Evolutionary conservation across 2,329 filamentous ascomycete genomes (phyloP).

Genomic region (Cladosporium sp.): DNA sequence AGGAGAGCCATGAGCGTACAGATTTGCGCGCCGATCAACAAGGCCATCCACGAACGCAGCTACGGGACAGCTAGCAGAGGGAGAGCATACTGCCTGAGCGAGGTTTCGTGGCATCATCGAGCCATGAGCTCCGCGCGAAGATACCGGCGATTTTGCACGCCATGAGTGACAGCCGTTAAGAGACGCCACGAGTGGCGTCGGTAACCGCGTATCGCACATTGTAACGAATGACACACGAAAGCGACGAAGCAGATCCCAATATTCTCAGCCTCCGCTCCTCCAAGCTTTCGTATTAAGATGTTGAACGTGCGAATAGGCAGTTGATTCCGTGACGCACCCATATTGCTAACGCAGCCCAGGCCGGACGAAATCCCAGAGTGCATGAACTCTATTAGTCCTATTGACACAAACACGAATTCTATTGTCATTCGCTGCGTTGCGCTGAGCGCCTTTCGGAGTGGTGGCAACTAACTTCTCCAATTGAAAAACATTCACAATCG

Average conservation of each 20-base stretch:
- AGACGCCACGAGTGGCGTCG: not conserved
- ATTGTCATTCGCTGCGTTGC: not conserved
- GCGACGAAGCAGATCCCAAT: not conserved
- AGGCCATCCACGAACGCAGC: not conserved
- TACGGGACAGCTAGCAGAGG: not conserved
- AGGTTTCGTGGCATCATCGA: not conserved
- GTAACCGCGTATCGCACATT: not conserved
- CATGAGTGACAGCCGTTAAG: not conserved
- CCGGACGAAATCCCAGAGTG: not conserved
- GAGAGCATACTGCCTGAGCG: not conserved
- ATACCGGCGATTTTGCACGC: not conserved
- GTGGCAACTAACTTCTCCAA: not conserved
- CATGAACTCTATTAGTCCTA: not conserved
- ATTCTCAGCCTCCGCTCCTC: not conserved
- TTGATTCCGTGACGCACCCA: not conserved
- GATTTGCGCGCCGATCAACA: not conserved
- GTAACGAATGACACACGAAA: not conserved
- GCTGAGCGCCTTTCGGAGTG: not conserved
- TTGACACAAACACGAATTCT: not conserved
- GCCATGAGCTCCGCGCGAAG: not conserved
- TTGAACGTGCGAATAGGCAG: not conserved
- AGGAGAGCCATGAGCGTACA: not conserved
- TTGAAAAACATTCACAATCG: not conserved
- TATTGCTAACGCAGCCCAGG: not conserved
- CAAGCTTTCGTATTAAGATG: not conserved